Base-by-base conservation (phyloP, 257 asterid genomes). In the Solanum pimpinellifolium region DNA sequence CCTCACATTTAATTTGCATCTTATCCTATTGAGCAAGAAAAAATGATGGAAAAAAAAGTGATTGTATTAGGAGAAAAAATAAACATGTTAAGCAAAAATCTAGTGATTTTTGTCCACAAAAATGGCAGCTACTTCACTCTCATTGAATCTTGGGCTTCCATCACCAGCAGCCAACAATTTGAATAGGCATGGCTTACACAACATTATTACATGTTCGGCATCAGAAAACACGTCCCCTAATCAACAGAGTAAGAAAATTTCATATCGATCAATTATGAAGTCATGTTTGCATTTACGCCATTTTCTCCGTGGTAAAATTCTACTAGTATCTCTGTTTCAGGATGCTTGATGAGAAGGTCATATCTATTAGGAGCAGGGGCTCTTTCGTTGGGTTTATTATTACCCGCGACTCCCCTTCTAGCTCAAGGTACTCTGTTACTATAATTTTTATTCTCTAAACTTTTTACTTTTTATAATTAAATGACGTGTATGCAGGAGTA, bases 81-180 rank as follows among this genome's bases (percentile, higher is more conserved):
- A 37, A 74, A 10, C 39, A 77, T 62, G 62, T 49, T 75, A n/a
- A 86, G 74, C 21, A 76, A 42, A 23, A 2, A 75, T 6, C 21
- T 11, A 75, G 1, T 74, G 31, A 37, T 74, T 41, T 5, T 12
- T 76, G 59, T 77, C 39, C 35, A 49, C 65, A 90, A 86, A 72
- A 21, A 95, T 95, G 98, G 94, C 96, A 41, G 83, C 90, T 91
- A 89, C 96, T 85, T 93, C 94, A 31, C 88, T 93, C 88, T 92
- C 97, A 31, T 90, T 91, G 90, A 90, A 72, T 89, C 89, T 91
- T 91, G 94, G 37, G 89, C 86, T 15, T 80, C 92, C 88, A 83
- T 91, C 16, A 21, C 23, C 16, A 21, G 39, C 75, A 46, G 39
- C 44, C 7, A 33, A 44, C 59, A 11, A 11, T 49, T 78, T 42